Conservation (phyloP, 2,329 filamentous ascomycete genomes). For the Chaetoscypha palmicola region DNA sequence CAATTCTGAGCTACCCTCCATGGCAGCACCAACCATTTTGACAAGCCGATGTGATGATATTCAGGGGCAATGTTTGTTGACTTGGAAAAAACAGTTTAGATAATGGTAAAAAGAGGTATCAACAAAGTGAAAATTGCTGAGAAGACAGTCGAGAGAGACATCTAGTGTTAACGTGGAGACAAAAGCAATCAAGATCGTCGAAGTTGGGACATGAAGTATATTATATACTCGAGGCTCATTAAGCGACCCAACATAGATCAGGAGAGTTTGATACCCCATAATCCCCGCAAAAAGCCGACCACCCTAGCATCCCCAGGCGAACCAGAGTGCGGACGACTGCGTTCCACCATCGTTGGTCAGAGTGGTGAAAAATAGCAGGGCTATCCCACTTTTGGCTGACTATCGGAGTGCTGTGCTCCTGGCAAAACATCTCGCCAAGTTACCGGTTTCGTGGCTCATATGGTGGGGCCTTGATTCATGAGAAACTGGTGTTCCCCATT, state of each 20-base stretch:
- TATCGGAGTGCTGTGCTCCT: conserved; percentile 8
- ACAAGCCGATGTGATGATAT: conserved; percentile 3
- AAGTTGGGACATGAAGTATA: background rate
- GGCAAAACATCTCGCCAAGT: background rate
- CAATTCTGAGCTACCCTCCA: conserved; percentile 9
- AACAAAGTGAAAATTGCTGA: no score
- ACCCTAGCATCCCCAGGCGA: background rate
- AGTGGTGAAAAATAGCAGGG: background rate
- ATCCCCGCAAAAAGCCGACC: background rate
- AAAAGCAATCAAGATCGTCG: no score
- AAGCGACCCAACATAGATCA: conserved; percentile 1
- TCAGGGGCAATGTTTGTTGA: background rate
- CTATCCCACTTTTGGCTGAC: background rate
- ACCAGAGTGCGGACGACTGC: conserved; percentile 1
- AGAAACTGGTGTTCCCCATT: no score
- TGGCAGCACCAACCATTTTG: conserved; percentile 7
- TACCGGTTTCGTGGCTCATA: no score
- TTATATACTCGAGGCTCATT: background rate
- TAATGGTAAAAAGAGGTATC: no score
- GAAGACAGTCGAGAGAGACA: no score
- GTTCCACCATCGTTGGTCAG: background rate
- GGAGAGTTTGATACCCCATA: conserved; percentile 3
- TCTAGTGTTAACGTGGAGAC: no score
- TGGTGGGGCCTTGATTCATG: no score
- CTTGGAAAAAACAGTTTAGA: no score